Base-by-base conservation (phyloP, 345 rosid genomes). In the Toxicodendron radicans region DNA sequence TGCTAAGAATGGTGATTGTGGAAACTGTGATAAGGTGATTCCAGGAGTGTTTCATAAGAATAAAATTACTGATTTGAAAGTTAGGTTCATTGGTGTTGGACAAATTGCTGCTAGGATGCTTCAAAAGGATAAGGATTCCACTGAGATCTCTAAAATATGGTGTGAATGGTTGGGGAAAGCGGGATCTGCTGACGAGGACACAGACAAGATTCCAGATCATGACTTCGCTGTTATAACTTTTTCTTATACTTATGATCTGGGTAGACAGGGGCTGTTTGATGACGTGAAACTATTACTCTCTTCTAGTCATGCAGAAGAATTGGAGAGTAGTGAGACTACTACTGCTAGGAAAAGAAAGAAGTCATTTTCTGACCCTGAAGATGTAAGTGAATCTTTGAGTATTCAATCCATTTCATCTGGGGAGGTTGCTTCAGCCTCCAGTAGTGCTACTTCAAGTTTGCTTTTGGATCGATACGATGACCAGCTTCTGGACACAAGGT, bases 91-190 rank as follows among this genome's bases (percentile, higher is more conserved):
- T 45, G 98, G 97, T 35, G 68, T 78, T 73, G 94, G 93, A 58
- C 74, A 68, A 63, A 90, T 92, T 74, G 87, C 92, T 76, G 90
- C 86, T 0, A 85, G 90, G 80, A 72, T 86, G 67, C 57, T 61
- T 62, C 83, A 83, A 84, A 82, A 75, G 54, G 86, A 78, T 81
- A 83, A 80, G n/a, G 72, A 65, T 32, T 41, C 82, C 11, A 73
- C 72, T 67, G 84, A 76, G 80, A 77, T 90, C 58, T 73, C 79
- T 64, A 88, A 87, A 74, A 78, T 93, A 60, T 93, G 99, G 99
- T 96, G 99, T 73, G 97, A 93, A 83, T 96, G 98, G 95, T 70
- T 92, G 68, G 97, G 94, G 61, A 79, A 83, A 24, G 83, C 74
- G 79, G 78, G 61, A 77, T 78, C 48, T 63, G 73, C 33, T 21